Conservation (phyloP, 208 protist genomes). For the Crithidia thermophila region DNA sequence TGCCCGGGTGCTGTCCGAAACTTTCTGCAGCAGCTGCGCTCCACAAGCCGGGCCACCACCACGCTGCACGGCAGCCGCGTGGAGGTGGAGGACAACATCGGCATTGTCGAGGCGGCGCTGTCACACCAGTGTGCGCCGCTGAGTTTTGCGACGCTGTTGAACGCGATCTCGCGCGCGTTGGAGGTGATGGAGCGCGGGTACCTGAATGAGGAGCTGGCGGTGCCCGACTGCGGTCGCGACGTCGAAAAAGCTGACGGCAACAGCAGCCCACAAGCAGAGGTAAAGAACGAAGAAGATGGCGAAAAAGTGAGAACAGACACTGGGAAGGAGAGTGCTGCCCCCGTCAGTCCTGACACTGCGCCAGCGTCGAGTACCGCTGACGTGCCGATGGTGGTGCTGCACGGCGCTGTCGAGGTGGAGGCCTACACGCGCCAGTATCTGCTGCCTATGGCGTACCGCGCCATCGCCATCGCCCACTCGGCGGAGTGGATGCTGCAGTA, state of each 20-base stretch:
- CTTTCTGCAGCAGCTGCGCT: conserved; percentile 22
- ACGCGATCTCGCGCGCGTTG: conserved; percentile 50
- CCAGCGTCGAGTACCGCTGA: conserved; percentile 3
- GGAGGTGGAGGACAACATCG: conserved; percentile 71
- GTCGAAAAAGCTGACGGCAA: background rate
- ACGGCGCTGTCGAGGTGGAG: conserved; percentile 70
- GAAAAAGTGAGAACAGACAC: background rate
- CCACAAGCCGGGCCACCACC: conserved; percentile 17
- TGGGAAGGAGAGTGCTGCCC: no score
- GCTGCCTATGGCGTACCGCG: conserved; percentile 41
- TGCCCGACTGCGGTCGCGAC: conserved; percentile 45
- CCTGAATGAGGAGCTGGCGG: conserved; percentile 35
- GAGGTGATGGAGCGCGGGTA: conserved; percentile 65
- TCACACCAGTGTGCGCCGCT: conserved; percentile 51
- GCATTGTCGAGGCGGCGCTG: conserved; percentile 45
- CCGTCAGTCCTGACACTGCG: no score
- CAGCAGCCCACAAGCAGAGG: background rate
- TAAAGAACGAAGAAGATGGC: background rate
- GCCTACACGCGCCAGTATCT: conserved; percentile 51
- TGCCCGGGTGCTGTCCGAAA: conserved; percentile 4
- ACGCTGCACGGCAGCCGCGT: conserved; percentile 33
- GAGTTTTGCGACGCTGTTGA: conserved; percentile 57
- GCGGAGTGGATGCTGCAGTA: conserved; percentile 89
- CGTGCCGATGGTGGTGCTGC: conserved; percentile 29
- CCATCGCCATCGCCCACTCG: conserved; percentile 56